Evolutionary conservation across 2,329 filamentous ascomycete species (phyloP).

Genomic region (Knufia petricola): DNA sequence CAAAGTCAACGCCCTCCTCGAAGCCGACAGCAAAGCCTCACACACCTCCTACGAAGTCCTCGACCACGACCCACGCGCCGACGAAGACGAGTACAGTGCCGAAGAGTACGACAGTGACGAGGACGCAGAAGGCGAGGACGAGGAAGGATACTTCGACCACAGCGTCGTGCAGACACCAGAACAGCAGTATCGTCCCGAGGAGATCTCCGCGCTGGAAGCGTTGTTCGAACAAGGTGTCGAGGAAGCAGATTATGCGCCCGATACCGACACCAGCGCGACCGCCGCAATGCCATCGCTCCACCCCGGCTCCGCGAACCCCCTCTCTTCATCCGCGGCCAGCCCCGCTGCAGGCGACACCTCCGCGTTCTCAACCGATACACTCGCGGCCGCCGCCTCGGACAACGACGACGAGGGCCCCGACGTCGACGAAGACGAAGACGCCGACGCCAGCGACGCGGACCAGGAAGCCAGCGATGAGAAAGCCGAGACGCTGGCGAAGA

Average conservation of each 20-base stretch:
- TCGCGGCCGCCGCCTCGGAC: conserved; percentile 25
- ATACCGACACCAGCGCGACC: conserved; percentile 20
- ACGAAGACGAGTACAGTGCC: conserved; percentile 29
- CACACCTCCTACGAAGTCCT: conserved; percentile 57
- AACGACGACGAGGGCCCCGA: conserved; percentile 27
- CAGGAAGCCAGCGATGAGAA: conserved; percentile 29
- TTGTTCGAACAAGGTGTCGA: conserved; percentile 29
- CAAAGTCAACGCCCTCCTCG: conserved; percentile 63
- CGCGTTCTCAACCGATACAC: conserved; percentile 10
- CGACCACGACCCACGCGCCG: conserved; percentile 39
- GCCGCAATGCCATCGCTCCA: conserved; percentile 15
- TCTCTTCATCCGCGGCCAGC: conserved; percentile 20
- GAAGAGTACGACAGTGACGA: conserved; percentile 41
- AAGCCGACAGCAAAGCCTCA: conserved; percentile 54
- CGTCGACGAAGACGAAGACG: conserved; percentile 30
- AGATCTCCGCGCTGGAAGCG: conserved; percentile 24
- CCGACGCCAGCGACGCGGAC: conserved; percentile 23
- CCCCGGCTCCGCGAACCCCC: conserved; percentile 24
- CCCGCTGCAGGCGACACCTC: conserved; percentile 23
- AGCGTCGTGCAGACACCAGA: conserved; percentile 29
- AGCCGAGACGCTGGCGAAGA: conserved; percentile 22
- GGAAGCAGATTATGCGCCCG: conserved; percentile 20
- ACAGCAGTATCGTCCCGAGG: conserved; percentile 29
- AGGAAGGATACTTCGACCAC: conserved; percentile 29
- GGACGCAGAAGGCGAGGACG: conserved; percentile 42